A percentile compares a stretch with the other conserved stretches of the same genome.
phyloP scores from a whole-genome alignment of 2,329 filamentous ascomycete genomes.

The Phialophora macrospora region DNA sequence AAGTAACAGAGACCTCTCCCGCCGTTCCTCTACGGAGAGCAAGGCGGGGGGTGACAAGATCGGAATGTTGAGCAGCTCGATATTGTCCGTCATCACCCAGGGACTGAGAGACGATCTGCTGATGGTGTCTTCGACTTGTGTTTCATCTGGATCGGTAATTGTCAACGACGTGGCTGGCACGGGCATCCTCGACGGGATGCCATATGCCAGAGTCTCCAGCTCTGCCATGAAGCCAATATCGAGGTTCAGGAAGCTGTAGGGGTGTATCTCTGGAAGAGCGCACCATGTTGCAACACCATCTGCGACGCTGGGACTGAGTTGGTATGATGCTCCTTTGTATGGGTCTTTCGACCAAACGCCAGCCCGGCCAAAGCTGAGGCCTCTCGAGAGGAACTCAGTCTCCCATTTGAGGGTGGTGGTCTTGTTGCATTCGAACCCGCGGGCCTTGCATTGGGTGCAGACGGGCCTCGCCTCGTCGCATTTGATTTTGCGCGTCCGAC shows the following conservation, averaged over 20 bases:
- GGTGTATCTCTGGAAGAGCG: slow-evolving; percentile 10
- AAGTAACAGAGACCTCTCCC: slow-evolving; percentile 16
- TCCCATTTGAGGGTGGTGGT: slow-evolving; percentile 24
- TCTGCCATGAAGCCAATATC: slow-evolving; percentile 18
- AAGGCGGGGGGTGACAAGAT: slow-evolving; percentile 6
- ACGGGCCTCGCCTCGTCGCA: slow-evolving; percentile 48
- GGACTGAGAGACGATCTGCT: slow-evolving; percentile 8
- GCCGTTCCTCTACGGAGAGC: neutral
- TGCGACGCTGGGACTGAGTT: neutral
- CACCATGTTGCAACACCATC: slow-evolving; percentile 16
- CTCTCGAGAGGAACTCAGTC: slow-evolving; percentile 19
- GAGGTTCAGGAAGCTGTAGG: slow-evolving; percentile 26
- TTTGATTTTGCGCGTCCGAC: slow-evolving; percentile 49
- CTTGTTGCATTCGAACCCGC: slow-evolving; percentile 43
- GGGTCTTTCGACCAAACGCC: slow-evolving; percentile 26
- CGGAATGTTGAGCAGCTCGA: neutral
- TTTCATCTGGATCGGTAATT: neutral
- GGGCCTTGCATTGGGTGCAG: slow-evolving; percentile 47
- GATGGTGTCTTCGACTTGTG: neutral
- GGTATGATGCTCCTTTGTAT: slow-evolving; percentile 8
- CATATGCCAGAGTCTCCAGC: neutral
- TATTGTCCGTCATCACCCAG: slow-evolving; percentile 9
- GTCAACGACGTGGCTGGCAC: neutral
- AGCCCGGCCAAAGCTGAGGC: slow-evolving; percentile 21
- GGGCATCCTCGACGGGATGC: neutral